Evolutionary conservation across 495 filamentous ascomycete species (phyloP).

Genomic region (Xylona heveae): DNA sequence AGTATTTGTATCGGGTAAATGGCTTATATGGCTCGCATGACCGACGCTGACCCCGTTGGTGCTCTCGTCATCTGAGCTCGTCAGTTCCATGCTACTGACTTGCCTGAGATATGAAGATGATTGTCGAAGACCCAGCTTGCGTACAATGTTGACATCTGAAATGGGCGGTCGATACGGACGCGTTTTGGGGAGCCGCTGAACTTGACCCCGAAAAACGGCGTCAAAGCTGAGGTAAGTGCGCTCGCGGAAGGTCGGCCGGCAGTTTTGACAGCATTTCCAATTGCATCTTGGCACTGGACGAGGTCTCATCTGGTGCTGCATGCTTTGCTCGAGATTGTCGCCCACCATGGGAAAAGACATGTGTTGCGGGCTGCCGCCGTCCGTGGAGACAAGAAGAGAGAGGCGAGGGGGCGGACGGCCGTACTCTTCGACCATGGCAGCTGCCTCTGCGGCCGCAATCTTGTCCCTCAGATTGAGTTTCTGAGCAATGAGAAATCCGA

Average conservation of each 20-base stretch:
- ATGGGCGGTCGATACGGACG: not conserved
- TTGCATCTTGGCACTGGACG: not conserved
- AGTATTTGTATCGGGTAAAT: not conserved
- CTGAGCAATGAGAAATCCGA: not conserved
- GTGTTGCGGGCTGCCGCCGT: not conserved
- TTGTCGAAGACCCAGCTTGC: not conserved
- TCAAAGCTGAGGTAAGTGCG: not conserved
- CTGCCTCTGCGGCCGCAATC: not conserved
- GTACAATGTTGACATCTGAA: not conserved
- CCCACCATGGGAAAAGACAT: not conserved
- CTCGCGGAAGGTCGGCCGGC: not conserved
- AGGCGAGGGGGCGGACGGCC: not conserved
- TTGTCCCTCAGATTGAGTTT: not conserved
- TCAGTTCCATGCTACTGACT: not conserved
- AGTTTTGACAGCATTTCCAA: not conserved
- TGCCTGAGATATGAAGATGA: not conserved
- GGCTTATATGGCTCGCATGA: not conserved
- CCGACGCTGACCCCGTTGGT: no score
- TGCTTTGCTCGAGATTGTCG: not conserved
- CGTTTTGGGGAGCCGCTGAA: not conserved
- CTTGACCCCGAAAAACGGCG: not conserved
- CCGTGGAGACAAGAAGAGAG: not conserved
- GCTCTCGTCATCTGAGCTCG: not conserved
- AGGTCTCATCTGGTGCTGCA: not conserved
- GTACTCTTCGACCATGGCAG: not conserved